phyloP scores from a whole-genome alignment of 169 alveolate genomes.

The Babesia ovata region DNA sequence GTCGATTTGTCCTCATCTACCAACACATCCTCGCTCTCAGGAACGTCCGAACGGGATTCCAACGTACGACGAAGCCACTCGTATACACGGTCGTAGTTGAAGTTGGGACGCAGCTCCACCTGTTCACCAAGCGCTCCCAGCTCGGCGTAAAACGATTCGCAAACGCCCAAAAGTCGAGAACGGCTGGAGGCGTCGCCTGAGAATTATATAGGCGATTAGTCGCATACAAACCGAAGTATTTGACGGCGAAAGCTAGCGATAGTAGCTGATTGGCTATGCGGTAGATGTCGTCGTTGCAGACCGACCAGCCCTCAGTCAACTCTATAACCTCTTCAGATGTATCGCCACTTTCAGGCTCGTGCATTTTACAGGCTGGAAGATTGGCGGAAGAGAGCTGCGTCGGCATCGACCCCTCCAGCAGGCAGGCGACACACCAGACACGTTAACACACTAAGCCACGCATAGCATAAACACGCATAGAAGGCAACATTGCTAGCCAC shows the following conservation, averaged over 20 bases:
- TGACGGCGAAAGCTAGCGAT: constrained; percentile 55
- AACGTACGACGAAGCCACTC: constrained; percentile 32
- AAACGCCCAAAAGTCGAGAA: constrained; percentile 18
- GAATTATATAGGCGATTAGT: too few species aligned
- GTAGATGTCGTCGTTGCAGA: constrained; percentile 63
- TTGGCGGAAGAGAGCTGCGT: not conserved
- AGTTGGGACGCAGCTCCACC: constrained; percentile 43
- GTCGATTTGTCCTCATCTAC: constrained; percentile 73
- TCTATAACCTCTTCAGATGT: constrained; percentile 34
- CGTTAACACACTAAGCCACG: not conserved
- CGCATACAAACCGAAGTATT: constrained; percentile 50
- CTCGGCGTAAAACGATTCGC: constrained; percentile 43
- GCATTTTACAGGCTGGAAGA: constrained; percentile 7
- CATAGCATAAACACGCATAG: too few species aligned
- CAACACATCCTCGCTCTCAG: constrained; percentile 70
- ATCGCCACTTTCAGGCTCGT: constrained; percentile 7
- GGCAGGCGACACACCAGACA: not conserved
- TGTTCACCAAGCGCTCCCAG: constrained; percentile 38
- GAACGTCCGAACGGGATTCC: constrained; percentile 24
- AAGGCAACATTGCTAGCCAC: too few species aligned
- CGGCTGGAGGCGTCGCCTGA: constrained; percentile 36
- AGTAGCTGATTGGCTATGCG: constrained; percentile 53
- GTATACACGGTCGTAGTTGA: constrained; percentile 46
- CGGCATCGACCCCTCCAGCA: not conserved
- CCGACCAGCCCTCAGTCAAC: constrained; percentile 66